These are phyloP conservation scores for Ustilago lituana DNA, from an alignment of 1,284 basidiomycete species.

Conservation along the genomic window DNA sequence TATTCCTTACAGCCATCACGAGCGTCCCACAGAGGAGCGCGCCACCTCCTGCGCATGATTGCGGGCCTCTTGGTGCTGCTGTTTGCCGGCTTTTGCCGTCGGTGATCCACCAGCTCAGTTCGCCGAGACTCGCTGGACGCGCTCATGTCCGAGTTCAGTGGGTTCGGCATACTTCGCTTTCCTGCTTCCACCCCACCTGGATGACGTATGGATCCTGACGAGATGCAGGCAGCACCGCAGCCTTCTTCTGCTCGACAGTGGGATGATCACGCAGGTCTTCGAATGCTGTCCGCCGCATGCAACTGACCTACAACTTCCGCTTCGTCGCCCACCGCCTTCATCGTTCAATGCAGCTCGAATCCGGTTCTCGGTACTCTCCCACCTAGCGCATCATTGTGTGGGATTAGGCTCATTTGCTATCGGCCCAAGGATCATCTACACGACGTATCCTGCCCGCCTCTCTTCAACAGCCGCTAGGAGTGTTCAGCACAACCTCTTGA, in stretches of 20 bases:
- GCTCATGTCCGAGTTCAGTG: constrained; percentile 1
- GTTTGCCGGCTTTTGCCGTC: background rate
- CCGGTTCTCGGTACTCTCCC: constrained; percentile 11
- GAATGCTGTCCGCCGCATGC: too few relatives aligned
- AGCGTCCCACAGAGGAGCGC: too few relatives aligned
- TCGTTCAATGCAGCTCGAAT: constrained; percentile 16
- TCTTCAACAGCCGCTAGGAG: background rate
- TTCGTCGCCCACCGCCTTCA: constrained; percentile 16
- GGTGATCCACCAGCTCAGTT: too few relatives aligned
- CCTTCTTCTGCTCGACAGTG: constrained; percentile 8
- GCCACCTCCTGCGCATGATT: too few relatives aligned
- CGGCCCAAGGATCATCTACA: constrained; percentile 4
- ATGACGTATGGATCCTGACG: too few relatives aligned
- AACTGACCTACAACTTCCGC: constrained; percentile 19
- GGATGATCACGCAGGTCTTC: background rate
- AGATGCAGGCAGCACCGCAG: too few relatives aligned
- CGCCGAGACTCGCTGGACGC: background rate
- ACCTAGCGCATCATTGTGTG: constrained; percentile 25
- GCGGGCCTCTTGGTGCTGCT: background rate
- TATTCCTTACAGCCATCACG: too few relatives aligned
- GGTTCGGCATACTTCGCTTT: too few relatives aligned
- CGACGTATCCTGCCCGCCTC: background rate
- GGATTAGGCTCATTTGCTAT: background rate
- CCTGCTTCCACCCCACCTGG: too few relatives aligned
- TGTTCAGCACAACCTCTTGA: too few relatives aligned